phyloP scores from a whole-genome alignment of 108 stramenopile species.

The Nitzschia palea region DNA sequence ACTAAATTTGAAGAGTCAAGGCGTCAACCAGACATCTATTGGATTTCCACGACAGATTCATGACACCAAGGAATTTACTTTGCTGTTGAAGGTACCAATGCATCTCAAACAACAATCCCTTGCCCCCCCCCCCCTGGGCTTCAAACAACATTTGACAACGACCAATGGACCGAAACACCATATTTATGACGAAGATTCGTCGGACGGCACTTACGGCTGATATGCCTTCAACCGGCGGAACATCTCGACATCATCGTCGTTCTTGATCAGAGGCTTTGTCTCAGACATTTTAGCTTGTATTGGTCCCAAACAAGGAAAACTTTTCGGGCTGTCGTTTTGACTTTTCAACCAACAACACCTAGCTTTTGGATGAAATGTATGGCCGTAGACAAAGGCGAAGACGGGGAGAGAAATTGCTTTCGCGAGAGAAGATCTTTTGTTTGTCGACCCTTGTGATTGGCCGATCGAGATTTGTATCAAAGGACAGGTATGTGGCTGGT shows the following conservation, averaged over 20 bases:
- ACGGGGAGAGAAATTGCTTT: background rate
- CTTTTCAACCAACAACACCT: too few species aligned
- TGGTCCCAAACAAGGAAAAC: background rate
- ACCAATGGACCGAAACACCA: conserved; percentile 3
- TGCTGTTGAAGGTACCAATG: too few species aligned
- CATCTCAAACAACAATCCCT: too few species aligned
- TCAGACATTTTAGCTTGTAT: conserved; percentile 43
- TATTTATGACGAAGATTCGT: conserved; percentile 6
- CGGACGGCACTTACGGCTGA: conserved; percentile 69
- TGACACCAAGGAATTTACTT: too few species aligned
- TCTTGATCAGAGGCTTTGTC: conserved; percentile 67
- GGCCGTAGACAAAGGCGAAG: background rate
- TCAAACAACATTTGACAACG: too few species aligned
- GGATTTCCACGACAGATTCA: too few species aligned
- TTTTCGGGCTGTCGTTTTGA: background rate
- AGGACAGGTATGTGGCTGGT: too few species aligned
- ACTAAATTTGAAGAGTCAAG: too few species aligned
- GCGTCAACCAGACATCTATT: too few species aligned
- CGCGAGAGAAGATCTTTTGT: background rate
- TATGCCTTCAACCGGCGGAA: conserved; percentile 77
- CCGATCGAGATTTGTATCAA: too few species aligned
- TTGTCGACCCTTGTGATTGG: background rate
- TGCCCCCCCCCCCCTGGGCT: too few species aligned
- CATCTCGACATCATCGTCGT: conserved; percentile 61
- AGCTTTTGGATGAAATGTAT: too few species aligned